phyloP scores from a whole-genome alignment of 2,329 filamentous ascomycete species.

The Fusarium subglutinans region DNA sequence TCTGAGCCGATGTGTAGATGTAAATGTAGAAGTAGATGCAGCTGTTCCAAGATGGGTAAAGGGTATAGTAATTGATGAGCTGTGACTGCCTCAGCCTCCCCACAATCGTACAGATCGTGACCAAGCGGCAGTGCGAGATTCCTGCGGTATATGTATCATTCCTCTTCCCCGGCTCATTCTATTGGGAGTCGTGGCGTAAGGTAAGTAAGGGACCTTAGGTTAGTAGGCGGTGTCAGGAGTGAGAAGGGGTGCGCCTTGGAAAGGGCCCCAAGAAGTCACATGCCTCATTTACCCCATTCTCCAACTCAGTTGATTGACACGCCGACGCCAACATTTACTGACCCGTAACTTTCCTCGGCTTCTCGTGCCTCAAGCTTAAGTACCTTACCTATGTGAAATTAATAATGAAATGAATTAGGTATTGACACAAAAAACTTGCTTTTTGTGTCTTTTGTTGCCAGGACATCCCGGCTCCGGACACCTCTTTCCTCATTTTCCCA shows the following conservation, averaged over 20 bases:
- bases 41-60: not conserved
- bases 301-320: constrained; percentile 1
- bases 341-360: not conserved
- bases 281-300: not conserved
- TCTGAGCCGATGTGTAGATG: constrained; percentile 17
- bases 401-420: not conserved
- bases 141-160: not conserved
- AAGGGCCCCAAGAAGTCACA: constrained; percentile 26
- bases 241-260: constrained; percentile 25
- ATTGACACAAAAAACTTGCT: not conserved
- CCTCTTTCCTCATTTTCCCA: constrained; percentile 9
- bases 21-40: not conserved
- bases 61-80: not conserved
- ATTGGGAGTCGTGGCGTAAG: not conserved
- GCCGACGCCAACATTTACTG: not conserved
- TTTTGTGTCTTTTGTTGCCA: not conserved
- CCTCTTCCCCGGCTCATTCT: not conserved
- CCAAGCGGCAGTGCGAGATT: not conserved
- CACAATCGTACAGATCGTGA: constrained; percentile 3
- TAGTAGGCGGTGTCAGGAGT: not conserved
- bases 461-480: not conserved
- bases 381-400: not conserved
- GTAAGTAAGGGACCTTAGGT: too few species aligned
- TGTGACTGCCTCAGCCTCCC: not conserved
- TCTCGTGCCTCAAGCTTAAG: not conserved